Evolutionary conservation across 1,284 basidiomycete species (phyloP).

Genomic region (Naganishia sp.): DNA sequence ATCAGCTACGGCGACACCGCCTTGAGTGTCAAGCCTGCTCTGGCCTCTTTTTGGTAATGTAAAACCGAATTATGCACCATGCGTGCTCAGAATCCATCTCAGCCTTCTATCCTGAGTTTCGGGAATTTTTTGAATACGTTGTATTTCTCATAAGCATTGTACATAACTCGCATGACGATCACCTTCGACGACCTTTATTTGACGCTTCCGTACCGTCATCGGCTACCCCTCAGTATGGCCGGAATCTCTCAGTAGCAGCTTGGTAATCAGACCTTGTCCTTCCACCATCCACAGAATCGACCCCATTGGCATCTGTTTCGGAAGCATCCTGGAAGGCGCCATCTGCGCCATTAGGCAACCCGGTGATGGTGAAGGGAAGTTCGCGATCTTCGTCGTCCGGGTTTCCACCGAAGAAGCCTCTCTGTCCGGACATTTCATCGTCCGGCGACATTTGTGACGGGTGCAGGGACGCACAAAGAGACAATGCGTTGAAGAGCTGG

Average conservation of each 20-base stretch:
- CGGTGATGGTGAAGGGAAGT: constrained; percentile 45
- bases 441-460: constrained; percentile 53
- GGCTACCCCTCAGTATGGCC: constrained; percentile 66
- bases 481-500: constrained; percentile 81
- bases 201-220: neutral
- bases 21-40: neutral
- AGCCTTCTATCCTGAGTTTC: too few relatives aligned
- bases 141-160: neutral
- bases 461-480: constrained; percentile 84
- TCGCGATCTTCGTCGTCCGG: constrained; percentile 27
- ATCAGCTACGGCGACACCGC: neutral
- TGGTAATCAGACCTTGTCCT: constrained; percentile 90
- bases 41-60: too few relatives aligned
- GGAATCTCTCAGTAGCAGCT: constrained; percentile 70
- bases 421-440: constrained; percentile 4
- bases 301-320: constrained; percentile 60
- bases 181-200: neutral
- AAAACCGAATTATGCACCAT: too few relatives aligned
- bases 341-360: constrained; percentile 56
- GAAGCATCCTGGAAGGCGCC: constrained; percentile 52
- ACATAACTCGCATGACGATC: too few relatives aligned
- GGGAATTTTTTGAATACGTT: neutral
- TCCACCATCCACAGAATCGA: constrained; percentile 78
- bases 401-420: constrained; percentile 19
- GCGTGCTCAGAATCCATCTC: too few relatives aligned